phyloP scores from a whole-genome alignment of 2,329 filamentous ascomycete genomes.

The Nothopassalora personata region DNA sequence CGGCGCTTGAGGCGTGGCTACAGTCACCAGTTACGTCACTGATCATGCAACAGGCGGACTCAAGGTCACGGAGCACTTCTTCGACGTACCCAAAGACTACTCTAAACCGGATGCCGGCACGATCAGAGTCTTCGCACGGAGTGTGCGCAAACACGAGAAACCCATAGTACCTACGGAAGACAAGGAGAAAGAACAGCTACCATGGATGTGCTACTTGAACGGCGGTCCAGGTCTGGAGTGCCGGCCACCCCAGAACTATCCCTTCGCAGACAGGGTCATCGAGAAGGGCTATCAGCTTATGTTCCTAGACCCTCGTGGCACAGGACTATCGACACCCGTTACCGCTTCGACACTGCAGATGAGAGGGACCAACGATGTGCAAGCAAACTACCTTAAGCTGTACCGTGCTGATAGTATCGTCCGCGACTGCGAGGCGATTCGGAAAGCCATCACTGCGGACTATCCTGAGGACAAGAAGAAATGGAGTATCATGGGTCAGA shows the following conservation, averaged over 20 bases:
- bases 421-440: constrained; percentile 79
- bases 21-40: neutral
- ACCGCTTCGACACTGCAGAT: constrained; percentile 65
- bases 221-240: constrained; percentile 82
- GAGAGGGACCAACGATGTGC: constrained; percentile 58
- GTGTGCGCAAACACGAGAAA: constrained; percentile 73
- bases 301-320: constrained; percentile 85
- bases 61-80: constrained; percentile 74
- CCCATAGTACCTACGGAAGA: constrained; percentile 48
- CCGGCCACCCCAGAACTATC: constrained; percentile 65
- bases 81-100: constrained; percentile 80
- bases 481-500: constrained; percentile 87
- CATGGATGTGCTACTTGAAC: constrained; percentile 68
- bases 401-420: constrained; percentile 92
- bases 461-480: constrained; percentile 65
- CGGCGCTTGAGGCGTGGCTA: neutral
- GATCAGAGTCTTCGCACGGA: constrained; percentile 62
- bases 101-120: constrained; percentile 53
- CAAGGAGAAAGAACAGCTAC: constrained; percentile 53
- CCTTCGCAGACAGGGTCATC: constrained; percentile 65
- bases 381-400: constrained; percentile 73
- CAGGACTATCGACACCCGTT: constrained; percentile 76
- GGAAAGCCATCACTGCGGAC: constrained; percentile 65
- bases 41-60: constrained; percentile 56
- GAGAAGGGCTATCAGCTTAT: constrained; percentile 77